Base-by-base conservation (phyloP, 768 basidiomycete species). In the Amanita subjunquillea region DNA sequence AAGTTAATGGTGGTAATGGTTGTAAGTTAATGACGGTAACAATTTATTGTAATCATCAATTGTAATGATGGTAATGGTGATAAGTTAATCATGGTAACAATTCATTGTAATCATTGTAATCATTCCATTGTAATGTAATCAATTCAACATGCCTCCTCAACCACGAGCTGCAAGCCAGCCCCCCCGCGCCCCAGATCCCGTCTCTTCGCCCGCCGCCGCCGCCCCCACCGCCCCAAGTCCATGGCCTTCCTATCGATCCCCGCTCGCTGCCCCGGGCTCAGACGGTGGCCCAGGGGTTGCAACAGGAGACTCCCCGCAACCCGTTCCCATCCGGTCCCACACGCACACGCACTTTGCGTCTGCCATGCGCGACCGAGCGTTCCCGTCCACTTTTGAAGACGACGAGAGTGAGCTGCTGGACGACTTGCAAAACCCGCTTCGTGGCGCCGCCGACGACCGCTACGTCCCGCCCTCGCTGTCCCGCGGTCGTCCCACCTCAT, bases 301-400 rank as follows among this genome's bases (percentile, higher is more conserved):
- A 22, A 48, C 47, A n/a, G 51, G 50, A 36, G 67, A 65, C 10
- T 59, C 69, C 20, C 72, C 74, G n/a, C 74, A 77, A 53, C 76
- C 79, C 45, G 69, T 82, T 58, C 80, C 83, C 54, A 78, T 80
- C 56, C 75, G 84, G 52, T 67, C 73, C 36, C 79, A 79, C 57
- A 62, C 69, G 56, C 79, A 79, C 57, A 62, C 69, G 56, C 75
- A 77, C 44, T 84, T 87, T 62, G 68, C 76, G 20, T 79, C 82
- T 25, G 72, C 77, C 37, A 81, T 87, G 78, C 80, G 83, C 39
- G 84, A 83, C 50, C 69, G 80, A 30, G 63, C 71, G 8, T 89
- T 90, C 65, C 76, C 83, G 4, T 87, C 85, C 22, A 90, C 86
- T 1, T 79, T 85, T 58, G 88, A 90, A 68, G 87, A 90, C 58